phyloP scores from a whole-genome alignment of 306 rosid genomes.

The Senna tora region DNA sequence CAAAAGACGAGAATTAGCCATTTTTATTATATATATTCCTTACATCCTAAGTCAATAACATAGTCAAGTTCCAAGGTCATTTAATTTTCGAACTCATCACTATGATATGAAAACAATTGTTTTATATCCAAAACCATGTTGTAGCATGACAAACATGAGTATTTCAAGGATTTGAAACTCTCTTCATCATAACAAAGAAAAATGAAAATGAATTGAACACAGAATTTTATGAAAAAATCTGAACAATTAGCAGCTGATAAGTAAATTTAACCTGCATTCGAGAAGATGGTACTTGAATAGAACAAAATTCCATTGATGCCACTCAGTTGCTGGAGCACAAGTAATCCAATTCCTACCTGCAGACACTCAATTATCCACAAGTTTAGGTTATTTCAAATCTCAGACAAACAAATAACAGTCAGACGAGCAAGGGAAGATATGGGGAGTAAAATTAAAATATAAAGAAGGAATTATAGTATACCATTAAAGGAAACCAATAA shows the following conservation, averaged over 20 bases:
- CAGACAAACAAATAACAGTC: slow-evolving; percentile 25
- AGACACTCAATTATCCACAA: slow-evolving; percentile 32
- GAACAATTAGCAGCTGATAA: slow-evolving; percentile 6
- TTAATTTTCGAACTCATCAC: not conserved
- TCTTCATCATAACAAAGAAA: slow-evolving; percentile 11
- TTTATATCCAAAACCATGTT: not conserved
- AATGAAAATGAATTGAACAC: not conserved
- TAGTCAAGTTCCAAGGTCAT: not conserved
- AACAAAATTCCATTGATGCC: slow-evolving; percentile 85
- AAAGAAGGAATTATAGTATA: slow-evolving; percentile 30
- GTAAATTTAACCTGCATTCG: slow-evolving; percentile 66
- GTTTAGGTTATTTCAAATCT: slow-evolving; percentile 24
- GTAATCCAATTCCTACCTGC: slow-evolving; percentile 83
- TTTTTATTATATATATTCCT: not conserved
- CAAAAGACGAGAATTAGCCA: not conserved
- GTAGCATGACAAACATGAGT: not conserved
- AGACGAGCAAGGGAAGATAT: slow-evolving; percentile 31
- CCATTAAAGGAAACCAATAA: slow-evolving; percentile 88
- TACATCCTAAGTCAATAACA: not conserved
- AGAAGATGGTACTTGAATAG: slow-evolving; percentile 83
- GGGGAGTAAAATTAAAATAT: not conserved
- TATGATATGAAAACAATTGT: slow-evolving; percentile 8
- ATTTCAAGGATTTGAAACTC: slow-evolving; percentile 18
- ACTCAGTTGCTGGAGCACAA: slow-evolving; percentile 76
- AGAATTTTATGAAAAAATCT: too few relatives aligned